Evolutionary conservation across 139 green algal genomes (phyloP).

Genomic region (Trebouxia sp.): DNA sequence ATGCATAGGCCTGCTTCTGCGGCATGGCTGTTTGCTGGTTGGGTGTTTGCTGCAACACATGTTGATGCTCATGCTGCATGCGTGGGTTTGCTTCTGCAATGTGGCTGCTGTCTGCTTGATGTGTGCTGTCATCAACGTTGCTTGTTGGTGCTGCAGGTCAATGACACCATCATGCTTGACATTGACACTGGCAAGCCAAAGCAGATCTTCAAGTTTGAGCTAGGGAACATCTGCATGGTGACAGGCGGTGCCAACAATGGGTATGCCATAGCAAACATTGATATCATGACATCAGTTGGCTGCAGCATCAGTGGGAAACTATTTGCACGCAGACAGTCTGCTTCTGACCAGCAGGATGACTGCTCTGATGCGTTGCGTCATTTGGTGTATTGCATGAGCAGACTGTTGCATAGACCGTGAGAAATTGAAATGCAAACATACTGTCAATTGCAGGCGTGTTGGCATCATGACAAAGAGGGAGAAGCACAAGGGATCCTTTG

Average conservation of each 20-base stretch:
- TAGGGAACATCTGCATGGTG: slow-evolving; percentile 93
- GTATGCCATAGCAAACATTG: too few relatives aligned
- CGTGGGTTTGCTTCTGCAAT: neutral
- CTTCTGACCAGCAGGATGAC: too few relatives aligned
- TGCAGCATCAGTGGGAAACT: too few relatives aligned
- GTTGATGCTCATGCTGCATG: neutral
- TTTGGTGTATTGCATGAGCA: too few relatives aligned
- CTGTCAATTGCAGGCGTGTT: slow-evolving; percentile 69
- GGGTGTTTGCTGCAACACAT: too few relatives aligned
- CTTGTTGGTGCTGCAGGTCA: slow-evolving; percentile 58
- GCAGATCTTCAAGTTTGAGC: slow-evolving; percentile 97
- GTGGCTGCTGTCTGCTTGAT: too few relatives aligned
- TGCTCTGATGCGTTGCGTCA: neutral
- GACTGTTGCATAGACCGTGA: too few relatives aligned
- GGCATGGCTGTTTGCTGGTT: too few relatives aligned
- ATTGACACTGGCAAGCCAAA: slow-evolving; percentile 96
- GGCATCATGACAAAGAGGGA: slow-evolving; percentile 91
- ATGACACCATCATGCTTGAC: slow-evolving; percentile 98
- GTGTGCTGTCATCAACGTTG: neutral
- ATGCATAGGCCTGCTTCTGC: too few relatives aligned
- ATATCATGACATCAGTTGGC: too few relatives aligned
- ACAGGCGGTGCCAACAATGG: slow-evolving; percentile 91
- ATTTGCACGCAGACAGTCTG: too few relatives aligned
- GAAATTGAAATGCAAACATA: too few relatives aligned
- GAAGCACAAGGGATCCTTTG: slow-evolving; percentile 95